Evolutionary conservation across 2,329 filamentous ascomycete species (phyloP).

Genomic region (Aspergillus novofumigatus): DNA sequence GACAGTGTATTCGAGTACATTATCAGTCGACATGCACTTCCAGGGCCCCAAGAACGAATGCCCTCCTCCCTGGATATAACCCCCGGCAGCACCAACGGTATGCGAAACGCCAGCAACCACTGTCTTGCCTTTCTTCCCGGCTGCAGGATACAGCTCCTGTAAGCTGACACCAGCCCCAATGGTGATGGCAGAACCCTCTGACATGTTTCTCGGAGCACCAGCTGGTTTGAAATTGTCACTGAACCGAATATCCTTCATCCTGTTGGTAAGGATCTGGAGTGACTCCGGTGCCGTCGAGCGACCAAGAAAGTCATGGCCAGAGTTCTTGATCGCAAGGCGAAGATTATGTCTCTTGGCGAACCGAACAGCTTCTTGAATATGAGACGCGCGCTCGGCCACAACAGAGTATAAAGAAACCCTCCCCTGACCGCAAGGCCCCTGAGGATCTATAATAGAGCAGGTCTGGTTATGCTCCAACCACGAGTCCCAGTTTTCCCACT

Average conservation of each 20-base stretch:
- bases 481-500: conserved; percentile 39
- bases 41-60: conserved; percentile 43
- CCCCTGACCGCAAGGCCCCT: conserved; percentile 30
- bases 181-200: not conserved
- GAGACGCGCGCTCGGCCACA: conserved; percentile 23
- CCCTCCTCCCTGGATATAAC: conserved; percentile 40
- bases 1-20: conserved; percentile 46
- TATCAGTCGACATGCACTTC: conserved; percentile 50
- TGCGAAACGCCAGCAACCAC: conserved; percentile 8
- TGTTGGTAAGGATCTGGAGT: conserved; percentile 25
- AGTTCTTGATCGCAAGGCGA: conserved; percentile 31
- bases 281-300: conserved; percentile 28
- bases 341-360: conserved; percentile 29
- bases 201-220: not conserved
- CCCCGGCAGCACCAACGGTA: conserved; percentile 25
- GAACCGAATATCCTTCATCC: conserved; percentile 7
- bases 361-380: conserved; percentile 37
- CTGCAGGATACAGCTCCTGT: conserved; percentile 4
- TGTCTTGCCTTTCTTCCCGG: not conserved
- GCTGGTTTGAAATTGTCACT: conserved; percentile 4
- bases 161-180: conserved; percentile 8
- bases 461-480: conserved; percentile 33
- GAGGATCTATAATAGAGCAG: conserved; percentile 31
- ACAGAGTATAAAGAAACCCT: conserved; percentile 37
- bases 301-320: conserved; percentile 22